Percentiles rank a stretch among this genome's conserved stretches.
Conservation (phyloP, 1,139 yeast species). For the Pneumocystis sp. region DNA sequence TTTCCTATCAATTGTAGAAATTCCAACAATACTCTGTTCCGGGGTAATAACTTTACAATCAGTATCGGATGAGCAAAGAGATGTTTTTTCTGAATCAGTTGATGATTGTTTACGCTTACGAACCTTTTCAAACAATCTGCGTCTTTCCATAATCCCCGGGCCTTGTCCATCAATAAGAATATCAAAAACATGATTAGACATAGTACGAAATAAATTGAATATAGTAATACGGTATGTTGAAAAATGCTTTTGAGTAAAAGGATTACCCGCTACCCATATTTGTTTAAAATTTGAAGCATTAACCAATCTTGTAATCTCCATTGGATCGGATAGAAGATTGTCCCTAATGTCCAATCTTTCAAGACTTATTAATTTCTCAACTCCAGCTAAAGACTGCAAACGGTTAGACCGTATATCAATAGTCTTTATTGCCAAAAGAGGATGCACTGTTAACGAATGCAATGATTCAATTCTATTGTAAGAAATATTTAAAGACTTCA, state of each 20-base stretch:
- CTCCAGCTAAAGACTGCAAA: slow-evolving; percentile 32
- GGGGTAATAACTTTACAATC: background rate
- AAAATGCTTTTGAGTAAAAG: slow-evolving; percentile 15
- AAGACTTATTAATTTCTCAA: slow-evolving; percentile 33
- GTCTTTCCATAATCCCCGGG: slow-evolving; percentile 45
- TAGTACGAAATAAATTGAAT: slow-evolving; percentile 32
- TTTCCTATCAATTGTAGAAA: background rate
- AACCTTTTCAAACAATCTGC: slow-evolving; percentile 14
- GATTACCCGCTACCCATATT: slow-evolving; percentile 18
- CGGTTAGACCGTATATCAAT: slow-evolving; percentile 44
- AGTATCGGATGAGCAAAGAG: background rate
- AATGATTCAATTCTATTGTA: slow-evolving; percentile 34
- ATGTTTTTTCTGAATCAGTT: background rate
- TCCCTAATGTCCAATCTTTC: slow-evolving; percentile 47
- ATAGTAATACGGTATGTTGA: slow-evolving; percentile 19
- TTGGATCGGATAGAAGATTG: slow-evolving; percentile 30
- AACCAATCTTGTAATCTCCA: slow-evolving; percentile 24
- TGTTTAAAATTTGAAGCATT: slow-evolving; percentile 15
- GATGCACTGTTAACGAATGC: slow-evolving; percentile 15
- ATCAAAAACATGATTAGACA: slow-evolving; percentile 31
- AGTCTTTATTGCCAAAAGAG: slow-evolving; percentile 32
- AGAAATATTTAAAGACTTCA: slow-evolving; percentile 43
- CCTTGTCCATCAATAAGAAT: slow-evolving; percentile 45
- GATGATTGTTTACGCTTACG: slow-evolving; percentile 9
- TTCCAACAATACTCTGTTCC: background rate